phyloP scores from a whole-genome alignment of 768 basidiomycete species.

The Podaxis sp. region DNA sequence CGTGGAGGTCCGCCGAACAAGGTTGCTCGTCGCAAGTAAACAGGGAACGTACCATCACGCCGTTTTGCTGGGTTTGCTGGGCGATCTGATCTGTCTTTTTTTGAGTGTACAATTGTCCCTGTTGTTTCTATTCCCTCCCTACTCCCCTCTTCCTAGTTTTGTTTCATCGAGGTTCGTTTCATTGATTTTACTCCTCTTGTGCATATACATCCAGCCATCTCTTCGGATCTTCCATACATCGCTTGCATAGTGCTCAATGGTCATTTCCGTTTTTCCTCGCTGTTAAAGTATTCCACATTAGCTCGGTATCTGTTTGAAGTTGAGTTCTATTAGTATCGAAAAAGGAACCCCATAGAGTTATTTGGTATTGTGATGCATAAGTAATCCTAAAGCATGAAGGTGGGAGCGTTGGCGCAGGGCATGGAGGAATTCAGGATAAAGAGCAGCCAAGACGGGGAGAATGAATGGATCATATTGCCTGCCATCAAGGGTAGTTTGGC shows the following conservation, averaged over 20 bases:
- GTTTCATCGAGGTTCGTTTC: neutral
- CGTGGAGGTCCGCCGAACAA: constrained; percentile 13
- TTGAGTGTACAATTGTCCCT: neutral
- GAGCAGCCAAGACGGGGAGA: neutral
- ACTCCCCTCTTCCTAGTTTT: neutral
- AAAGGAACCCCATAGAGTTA: too few species aligned
- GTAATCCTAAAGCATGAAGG: neutral
- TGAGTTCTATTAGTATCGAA: neutral
- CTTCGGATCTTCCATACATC: constrained; percentile 9
- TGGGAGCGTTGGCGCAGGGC: neutral
- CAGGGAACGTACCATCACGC: neutral
- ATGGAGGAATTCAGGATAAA: neutral
- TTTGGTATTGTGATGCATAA: neutral
- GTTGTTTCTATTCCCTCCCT: neutral
- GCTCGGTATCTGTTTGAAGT: neutral
- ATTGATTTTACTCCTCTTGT: neutral
- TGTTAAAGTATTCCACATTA: neutral
- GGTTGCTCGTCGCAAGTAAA: constrained; percentile 11
- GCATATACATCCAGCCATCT: constrained; percentile 11
- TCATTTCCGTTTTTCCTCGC: neutral
- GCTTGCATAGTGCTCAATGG: neutral
- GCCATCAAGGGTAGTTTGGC: neutral
- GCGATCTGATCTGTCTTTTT: neutral
- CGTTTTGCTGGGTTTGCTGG: neutral
- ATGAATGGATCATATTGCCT: neutral